Evolutionary conservation across 1,284 basidiomycete genomes (phyloP).

Genomic region (Cutaneotrichosporon sp.): DNA sequence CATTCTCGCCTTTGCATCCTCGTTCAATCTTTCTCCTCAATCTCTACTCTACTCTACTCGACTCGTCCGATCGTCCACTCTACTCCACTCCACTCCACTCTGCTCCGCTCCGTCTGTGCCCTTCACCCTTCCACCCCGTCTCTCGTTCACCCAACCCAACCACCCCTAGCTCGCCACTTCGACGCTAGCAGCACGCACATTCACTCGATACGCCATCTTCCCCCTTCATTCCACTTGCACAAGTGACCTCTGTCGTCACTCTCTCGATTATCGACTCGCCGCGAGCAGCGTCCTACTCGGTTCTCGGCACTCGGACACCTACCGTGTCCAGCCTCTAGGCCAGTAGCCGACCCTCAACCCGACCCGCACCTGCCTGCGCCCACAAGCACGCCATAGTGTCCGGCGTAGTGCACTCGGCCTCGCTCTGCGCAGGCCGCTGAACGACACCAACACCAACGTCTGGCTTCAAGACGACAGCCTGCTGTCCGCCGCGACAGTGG

Average conservation of each 20-base stretch:
- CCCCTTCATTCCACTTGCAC: not conserved
- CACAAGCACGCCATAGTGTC: constrained; percentile 6
- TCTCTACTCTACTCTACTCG: no score
- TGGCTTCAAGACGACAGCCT: not conserved
- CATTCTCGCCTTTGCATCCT: no score
- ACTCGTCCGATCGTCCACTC: no score
- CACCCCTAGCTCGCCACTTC: not conserved
- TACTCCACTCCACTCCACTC: no score
- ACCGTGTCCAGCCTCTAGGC: not conserved
- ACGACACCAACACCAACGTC: not conserved
- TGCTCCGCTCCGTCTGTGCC: no score
- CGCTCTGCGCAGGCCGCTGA: constrained; percentile 4
- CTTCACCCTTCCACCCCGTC: no score
- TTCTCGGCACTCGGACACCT: not conserved
- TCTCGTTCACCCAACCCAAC: no score
- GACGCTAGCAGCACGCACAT: not conserved
- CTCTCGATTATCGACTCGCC: not conserved
- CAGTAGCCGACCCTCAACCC: not conserved
- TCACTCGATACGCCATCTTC: not conserved
- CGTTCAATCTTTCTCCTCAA: no score
- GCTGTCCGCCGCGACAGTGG: constrained; percentile 11
- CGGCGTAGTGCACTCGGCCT: constrained; percentile 4
- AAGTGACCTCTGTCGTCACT: not conserved
- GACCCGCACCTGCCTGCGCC: not conserved
- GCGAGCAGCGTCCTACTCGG: not conserved